Conservation (phyloP, 345 rosid species). For the Boechera stricta region DNA sequence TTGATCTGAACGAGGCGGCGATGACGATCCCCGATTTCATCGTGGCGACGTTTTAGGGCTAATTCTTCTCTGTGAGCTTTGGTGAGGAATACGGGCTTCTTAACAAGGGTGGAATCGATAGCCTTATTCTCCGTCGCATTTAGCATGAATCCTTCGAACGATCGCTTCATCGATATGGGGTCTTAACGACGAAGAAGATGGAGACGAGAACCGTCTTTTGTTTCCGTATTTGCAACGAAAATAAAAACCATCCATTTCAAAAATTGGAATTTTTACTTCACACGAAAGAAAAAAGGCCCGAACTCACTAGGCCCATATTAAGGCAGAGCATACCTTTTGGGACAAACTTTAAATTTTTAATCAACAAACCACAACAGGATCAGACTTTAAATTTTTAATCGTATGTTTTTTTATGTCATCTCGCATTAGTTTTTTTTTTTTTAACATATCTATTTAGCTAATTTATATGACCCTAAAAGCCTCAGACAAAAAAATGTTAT, state of each 20-base stretch:
- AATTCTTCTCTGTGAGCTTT: conserved; percentile 67
- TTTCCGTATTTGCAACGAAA: background rate
- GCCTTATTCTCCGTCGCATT: conserved; percentile 27
- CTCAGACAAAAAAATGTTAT: too few relatives aligned
- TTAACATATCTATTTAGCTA: too few relatives aligned
- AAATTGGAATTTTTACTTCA: background rate
- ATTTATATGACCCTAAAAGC: too few relatives aligned
- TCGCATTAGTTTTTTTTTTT: too few relatives aligned
- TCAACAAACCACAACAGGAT: too few relatives aligned
- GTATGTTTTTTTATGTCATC: too few relatives aligned
- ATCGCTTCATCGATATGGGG: conserved; percentile 45
- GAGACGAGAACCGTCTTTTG: background rate
- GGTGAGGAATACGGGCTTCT: conserved; percentile 62
- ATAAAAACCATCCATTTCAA: background rate
- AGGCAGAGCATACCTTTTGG: background rate
- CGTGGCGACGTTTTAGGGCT: conserved; percentile 84
- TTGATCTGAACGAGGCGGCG: conserved; percentile 47
- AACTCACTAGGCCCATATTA: background rate
- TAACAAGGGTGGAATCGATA: conserved; percentile 24
- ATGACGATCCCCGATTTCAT: conserved; percentile 53
- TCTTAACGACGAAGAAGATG: background rate
- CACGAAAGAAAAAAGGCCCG: background rate
- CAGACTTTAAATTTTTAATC: too few relatives aligned
- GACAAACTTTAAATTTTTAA: too few relatives aligned
- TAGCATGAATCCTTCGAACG: conserved; percentile 36